Evolutionary conservation across 148 eudicot species (phyloP).

Genomic region (Arctostaphylos glauca): DNA sequence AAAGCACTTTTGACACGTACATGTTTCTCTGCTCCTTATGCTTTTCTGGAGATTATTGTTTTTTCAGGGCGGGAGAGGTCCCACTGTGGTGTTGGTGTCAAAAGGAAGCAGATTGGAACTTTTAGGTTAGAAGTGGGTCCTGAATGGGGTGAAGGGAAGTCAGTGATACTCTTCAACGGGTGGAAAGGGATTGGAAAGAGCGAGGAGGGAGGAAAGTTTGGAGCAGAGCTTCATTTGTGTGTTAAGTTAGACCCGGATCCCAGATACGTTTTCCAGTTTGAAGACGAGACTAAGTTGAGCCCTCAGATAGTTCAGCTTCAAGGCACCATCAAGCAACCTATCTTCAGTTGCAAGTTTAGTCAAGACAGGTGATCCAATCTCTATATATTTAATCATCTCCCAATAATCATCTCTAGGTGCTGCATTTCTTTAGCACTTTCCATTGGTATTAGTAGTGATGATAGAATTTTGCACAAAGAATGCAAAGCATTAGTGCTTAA

Average conservation of each 20-base stretch:
- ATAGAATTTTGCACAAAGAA: background rate
- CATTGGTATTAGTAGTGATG: background rate
- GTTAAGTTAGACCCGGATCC: slow-evolving; percentile 63
- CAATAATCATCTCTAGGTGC: background rate
- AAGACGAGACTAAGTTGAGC: slow-evolving; percentile 49
- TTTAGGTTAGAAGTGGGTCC: slow-evolving; percentile 52
- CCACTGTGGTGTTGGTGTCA: slow-evolving; percentile 50
- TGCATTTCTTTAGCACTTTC: background rate
- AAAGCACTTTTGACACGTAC: slow-evolving; percentile 45
- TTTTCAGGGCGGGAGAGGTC: slow-evolving; percentile 43
- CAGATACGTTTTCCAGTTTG: slow-evolving; percentile 62
- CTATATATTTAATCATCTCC: background rate
- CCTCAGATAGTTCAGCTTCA: slow-evolving; percentile 65
- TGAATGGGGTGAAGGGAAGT: slow-evolving; percentile 53
- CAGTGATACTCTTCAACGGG: slow-evolving; percentile 48
- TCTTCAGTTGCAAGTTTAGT: slow-evolving; percentile 64
- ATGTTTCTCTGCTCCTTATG: slow-evolving; percentile 43
- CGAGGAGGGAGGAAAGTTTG: slow-evolving; percentile 40
- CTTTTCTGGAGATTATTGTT: slow-evolving; percentile 50
- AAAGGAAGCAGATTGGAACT: slow-evolving; percentile 52
- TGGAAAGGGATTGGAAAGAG: slow-evolving; percentile 58
- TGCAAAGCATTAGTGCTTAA: background rate
- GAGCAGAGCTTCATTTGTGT: slow-evolving; percentile 50
- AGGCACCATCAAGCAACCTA: slow-evolving; percentile 50
- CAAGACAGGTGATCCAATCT: slow-evolving; percentile 42